Conservation (phyloP, 2,329 filamentous ascomycete species). For the Aspergillus fumigatus region DNA sequence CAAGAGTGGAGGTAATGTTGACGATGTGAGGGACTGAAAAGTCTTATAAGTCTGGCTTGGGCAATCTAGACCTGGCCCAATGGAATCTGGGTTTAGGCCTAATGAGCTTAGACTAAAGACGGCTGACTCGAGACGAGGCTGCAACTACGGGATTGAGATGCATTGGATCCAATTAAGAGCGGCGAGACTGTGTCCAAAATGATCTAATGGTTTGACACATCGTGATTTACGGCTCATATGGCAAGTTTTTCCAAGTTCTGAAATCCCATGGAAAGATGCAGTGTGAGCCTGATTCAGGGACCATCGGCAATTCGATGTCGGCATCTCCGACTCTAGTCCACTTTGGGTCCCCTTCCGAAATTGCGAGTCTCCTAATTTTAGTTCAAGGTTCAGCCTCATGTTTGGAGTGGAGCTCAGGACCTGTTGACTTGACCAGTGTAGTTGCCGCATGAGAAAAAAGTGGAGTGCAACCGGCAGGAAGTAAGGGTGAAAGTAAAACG, state of each 20-base stretch:
- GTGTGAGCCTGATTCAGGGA: background rate
- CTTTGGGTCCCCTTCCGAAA: no score
- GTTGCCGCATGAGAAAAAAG: no score
- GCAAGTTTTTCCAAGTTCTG: background rate
- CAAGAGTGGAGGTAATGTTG: background rate
- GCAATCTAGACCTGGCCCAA: background rate
- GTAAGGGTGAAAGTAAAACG: background rate
- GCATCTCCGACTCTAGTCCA: background rate
- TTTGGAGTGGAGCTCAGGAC: background rate
- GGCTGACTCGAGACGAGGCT: background rate
- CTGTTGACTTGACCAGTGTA: no score
- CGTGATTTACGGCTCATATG: background rate
- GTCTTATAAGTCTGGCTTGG: background rate
- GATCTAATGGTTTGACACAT: no score
- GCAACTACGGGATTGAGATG: background rate
- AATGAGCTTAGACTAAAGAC: background rate
- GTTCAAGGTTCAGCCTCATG: background rate
- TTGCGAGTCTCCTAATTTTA: background rate
- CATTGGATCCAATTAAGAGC: no score
- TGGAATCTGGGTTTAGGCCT: background rate
- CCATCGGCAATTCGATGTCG: no score
- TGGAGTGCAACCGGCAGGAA: no score
- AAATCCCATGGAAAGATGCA: background rate
- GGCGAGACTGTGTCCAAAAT: no score
- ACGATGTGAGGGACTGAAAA: background rate